Percentiles rank a stretch among this genome's conserved stretches.
These are phyloP conservation scores for Penicillium sumatraense DNA, from an alignment of 2,329 filamentous ascomycete species.

Conservation along the genomic window DNA sequence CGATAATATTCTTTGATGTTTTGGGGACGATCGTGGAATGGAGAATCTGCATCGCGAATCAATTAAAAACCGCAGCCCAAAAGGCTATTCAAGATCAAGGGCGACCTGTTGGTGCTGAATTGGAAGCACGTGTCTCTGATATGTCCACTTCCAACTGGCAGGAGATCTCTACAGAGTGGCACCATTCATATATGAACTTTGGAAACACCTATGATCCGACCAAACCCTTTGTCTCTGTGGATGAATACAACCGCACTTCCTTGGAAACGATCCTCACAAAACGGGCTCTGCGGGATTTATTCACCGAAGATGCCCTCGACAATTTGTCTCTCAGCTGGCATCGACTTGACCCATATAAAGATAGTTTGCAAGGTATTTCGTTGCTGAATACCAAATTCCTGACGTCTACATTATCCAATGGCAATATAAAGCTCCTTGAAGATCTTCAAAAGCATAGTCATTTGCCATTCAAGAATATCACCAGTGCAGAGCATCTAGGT, in stretches of 20 bases:
- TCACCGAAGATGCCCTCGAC: background rate
- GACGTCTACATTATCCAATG: constrained; percentile 73
- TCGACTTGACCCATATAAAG: constrained; percentile 62
- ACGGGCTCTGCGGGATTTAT: background rate
- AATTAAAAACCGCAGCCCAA: constrained; percentile 14
- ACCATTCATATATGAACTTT: constrained; percentile 21
- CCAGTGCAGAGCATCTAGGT: constrained; percentile 70
- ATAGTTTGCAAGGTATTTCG: constrained; percentile 60
- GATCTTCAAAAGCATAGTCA: constrained; percentile 64
- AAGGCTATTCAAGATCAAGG: background rate
- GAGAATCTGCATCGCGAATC: constrained; percentile 19
- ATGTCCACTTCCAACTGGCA: constrained; percentile 17
- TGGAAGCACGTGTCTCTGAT: background rate
- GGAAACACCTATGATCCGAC: constrained; percentile 17
- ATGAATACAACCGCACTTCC: constrained; percentile 20
- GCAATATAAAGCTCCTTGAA: constrained; percentile 65
- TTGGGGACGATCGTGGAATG: constrained; percentile 23
- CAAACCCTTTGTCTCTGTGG: constrained; percentile 21
- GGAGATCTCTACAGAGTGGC: constrained; percentile 19
- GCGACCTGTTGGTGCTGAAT: background rate
- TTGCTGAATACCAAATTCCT: constrained; percentile 59
- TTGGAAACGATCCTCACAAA: constrained; percentile 1
- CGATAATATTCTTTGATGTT: constrained; percentile 21
- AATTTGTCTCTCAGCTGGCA: background rate
- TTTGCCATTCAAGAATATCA: constrained; percentile 64